Evolutionary conservation across 345 rosid species (phyloP).

Genomic region (Gossypium mustelinum): DNA sequence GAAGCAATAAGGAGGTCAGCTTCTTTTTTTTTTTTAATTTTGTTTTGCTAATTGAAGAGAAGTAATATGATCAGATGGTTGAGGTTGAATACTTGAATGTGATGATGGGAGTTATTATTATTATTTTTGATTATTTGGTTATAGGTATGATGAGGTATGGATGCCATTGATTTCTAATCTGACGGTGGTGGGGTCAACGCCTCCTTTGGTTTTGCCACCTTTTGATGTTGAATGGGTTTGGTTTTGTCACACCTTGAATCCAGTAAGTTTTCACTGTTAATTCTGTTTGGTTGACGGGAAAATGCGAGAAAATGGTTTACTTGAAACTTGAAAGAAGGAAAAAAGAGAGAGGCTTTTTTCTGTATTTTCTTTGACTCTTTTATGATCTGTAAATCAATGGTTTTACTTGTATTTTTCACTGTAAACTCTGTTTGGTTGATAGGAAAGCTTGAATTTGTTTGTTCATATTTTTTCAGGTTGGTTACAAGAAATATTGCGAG

Average conservation of each 20-base stretch:
- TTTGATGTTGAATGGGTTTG: conserved; percentile 95
- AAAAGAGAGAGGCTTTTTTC: not conserved
- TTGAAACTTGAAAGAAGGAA: not conserved
- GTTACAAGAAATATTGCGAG: conserved; percentile 65
- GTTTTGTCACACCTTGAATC: conserved; percentile 89
- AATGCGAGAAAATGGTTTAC: conserved; percentile 7
- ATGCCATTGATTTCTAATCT: conserved; percentile 88
- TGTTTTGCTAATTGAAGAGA: not conserved
- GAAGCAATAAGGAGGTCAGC: conserved; percentile 77
- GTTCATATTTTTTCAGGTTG: conserved; percentile 33
- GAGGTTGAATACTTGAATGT: not conserved
- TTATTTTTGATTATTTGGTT: not conserved
- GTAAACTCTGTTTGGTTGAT: conserved; percentile 22
- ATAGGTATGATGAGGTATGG: conserved; percentile 89
- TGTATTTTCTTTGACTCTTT: not conserved
- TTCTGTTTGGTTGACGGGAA: conserved; percentile 30
- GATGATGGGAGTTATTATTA: not conserved
- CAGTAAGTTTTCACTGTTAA: conserved; percentile 43
- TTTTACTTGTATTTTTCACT: not conserved
- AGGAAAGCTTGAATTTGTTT: conserved; percentile 14
- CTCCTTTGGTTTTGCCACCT: conserved; percentile 79
- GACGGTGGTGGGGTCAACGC: conserved; percentile 49
- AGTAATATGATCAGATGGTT: conserved; percentile 15
- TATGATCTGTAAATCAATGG: not conserved
- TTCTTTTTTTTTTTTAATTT: no score